Base-by-base conservation (phyloP, 2,329 filamentous ascomycete species). In the Fusarium nygamai region DNA sequence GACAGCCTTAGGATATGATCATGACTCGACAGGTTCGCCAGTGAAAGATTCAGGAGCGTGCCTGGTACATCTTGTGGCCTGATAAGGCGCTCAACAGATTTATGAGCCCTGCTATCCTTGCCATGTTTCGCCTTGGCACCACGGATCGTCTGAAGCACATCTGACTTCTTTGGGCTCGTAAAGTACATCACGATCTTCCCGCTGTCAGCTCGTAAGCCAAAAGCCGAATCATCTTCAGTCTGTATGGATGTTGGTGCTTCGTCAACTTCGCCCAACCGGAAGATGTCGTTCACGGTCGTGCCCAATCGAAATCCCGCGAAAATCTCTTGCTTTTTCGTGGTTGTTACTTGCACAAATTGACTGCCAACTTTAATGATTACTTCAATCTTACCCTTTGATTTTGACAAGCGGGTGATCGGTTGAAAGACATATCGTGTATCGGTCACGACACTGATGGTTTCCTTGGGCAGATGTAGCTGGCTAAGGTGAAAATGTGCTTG, bases 121-220 rank as follows among this genome's bases (percentile, higher is more conserved):
- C 88, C 88, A 70, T 91, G 87, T 75, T 91, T 92, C 13, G 87
- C 83, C 79, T 92, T 93, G 48, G 90, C 90, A 16, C 83, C 85
- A 39, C 90, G 87, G 61, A 93, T 91, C 17, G 88, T 88, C 79
- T 91, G 88, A 8, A 93, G 83, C 27, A 93, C 86, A 69, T 92
- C 91, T 12, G 84, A 79, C 79, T 91, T 92, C 78, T 89, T 89
- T 3, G 90, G 85, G 73, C 91, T 92, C 24, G 90, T 91, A 79
- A 93, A 93, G 78, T 91, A 92, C 90, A 93, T 92, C 61, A 92
- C 88, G 57, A 92, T 90, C 81, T 91, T 92, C 74, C 91, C 91
- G 71, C 90, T 91, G 75, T 93, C 91, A 6, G 91, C 91, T 57
- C 91, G 86, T 34, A 93, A 82, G 2, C 91, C 91, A 80, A 93